A percentile compares a stretch with the other conserved stretches of the same genome.
These are phyloP conservation scores for Vitis riparia DNA, from an alignment of 164 flowering plant genomes.

Conservation along the genomic window DNA sequence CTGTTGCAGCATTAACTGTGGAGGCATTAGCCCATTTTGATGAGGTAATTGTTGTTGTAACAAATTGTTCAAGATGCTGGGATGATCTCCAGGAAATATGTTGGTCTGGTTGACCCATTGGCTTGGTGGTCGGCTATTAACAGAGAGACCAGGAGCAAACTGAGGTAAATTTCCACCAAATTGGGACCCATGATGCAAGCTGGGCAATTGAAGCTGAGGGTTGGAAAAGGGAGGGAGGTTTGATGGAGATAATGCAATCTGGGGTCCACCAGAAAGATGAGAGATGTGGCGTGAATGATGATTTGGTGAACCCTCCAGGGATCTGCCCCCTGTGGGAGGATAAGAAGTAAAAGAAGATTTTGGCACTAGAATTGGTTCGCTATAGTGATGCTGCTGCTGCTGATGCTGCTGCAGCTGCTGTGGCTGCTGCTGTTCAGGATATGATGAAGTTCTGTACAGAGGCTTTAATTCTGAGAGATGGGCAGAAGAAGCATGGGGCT, in stretches of 20 bases:
- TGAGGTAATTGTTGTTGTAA: conserved; percentile 53
- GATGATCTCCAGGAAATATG: conserved; percentile 39
- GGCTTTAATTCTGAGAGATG: conserved; percentile 34
- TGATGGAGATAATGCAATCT: conserved; percentile 31
- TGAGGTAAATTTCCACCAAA: conserved; percentile 51
- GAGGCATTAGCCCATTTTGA: conserved; percentile 53
- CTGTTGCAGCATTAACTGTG: conserved; percentile 39
- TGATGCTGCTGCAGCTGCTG: conserved; percentile 28
- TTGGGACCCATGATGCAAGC: conserved; percentile 42
- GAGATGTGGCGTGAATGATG: conserved; percentile 31
- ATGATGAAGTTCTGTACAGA: conserved; percentile 60
- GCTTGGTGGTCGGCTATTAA: conserved; percentile 32
- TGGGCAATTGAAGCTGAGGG: conserved; percentile 35
- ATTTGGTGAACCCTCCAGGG: conserved; percentile 45
- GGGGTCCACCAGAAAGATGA: conserved; percentile 38
- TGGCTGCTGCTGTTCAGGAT: conserved; percentile 47
- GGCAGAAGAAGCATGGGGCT: conserved; percentile 42
- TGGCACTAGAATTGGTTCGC: conserved; percentile 51
- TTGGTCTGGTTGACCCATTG: conserved; percentile 50
- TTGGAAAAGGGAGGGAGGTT: conserved; percentile 35
- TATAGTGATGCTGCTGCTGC: conserved; percentile 34
- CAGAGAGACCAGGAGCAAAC: conserved; percentile 29
- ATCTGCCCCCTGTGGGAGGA: conserved; percentile 49
- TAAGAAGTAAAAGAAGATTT: conserved; percentile 52
- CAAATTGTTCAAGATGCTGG: conserved; percentile 34